These are phyloP conservation scores for Tulasnella sp. DNA, from an alignment of 768 basidiomycete species.

Conservation along the genomic window DNA sequence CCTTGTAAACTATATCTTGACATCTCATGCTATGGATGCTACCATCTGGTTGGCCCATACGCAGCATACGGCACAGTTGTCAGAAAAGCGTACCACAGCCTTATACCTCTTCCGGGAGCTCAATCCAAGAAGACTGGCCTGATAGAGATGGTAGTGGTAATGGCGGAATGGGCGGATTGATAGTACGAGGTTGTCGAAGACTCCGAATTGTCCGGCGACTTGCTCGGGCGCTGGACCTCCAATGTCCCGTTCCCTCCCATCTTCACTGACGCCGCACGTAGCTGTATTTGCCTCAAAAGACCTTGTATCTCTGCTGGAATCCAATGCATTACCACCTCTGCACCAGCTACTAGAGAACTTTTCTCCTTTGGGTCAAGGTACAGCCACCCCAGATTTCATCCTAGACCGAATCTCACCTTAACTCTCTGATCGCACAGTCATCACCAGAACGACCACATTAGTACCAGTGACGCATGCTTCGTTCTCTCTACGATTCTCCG, in stretches of 20 bases:
- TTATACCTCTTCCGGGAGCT: too few relatives aligned
- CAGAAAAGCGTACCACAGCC: too few relatives aligned
- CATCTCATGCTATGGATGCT: too few relatives aligned
- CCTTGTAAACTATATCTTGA: too few relatives aligned
- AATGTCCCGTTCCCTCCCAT: slow-evolving; percentile 34
- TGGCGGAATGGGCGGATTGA: too few relatives aligned
- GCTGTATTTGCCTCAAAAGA: slow-evolving; percentile 64
- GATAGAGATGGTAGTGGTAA: too few relatives aligned
- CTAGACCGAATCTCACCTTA: not conserved
- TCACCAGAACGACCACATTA: slow-evolving; percentile 63
- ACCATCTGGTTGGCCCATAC: too few relatives aligned
- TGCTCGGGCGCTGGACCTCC: too few relatives aligned
- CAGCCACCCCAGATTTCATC: slow-evolving; percentile 20
- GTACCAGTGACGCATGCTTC: slow-evolving; percentile 57
- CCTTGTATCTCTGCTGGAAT: slow-evolving; percentile 46
- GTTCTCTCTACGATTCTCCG: slow-evolving; percentile 70
- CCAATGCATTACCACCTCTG: slow-evolving; percentile 53
- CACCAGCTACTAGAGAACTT: slow-evolving; percentile 73
- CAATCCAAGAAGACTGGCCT: too few relatives aligned
- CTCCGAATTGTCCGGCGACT: too few relatives aligned
- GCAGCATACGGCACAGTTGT: too few relatives aligned
- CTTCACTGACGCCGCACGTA: slow-evolving; percentile 72
- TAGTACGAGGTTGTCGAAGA: too few relatives aligned
- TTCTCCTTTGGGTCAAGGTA: slow-evolving; percentile 72
- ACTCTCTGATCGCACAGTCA: slow-evolving; percentile 37